phyloP scores from a whole-genome alignment of 371 early-diverging fungal species.

The Rhizopus microsporus region DNA sequence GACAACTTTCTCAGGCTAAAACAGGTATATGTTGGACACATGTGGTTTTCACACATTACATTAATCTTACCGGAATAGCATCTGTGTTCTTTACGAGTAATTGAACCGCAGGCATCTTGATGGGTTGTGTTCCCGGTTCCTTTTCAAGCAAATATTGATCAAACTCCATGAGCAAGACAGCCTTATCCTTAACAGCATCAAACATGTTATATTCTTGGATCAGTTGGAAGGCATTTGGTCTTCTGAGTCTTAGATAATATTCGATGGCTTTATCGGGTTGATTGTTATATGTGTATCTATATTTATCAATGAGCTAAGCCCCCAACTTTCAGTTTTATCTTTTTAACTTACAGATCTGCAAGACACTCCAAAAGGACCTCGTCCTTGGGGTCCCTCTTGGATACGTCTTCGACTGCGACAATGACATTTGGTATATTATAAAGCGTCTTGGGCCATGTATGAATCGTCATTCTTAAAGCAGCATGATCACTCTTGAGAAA shows the following conservation, averaged over 20 bases:
- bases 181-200: conserved; percentile 75
- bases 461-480: conserved; percentile 62
- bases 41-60: neutral
- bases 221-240: conserved; percentile 72
- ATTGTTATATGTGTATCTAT: conserved; percentile 66
- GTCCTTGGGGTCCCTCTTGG: conserved; percentile 57
- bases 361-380: conserved; percentile 67
- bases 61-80: conserved; percentile 68
- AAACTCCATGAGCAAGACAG: conserved; percentile 79
- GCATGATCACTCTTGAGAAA: conserved; percentile 65
- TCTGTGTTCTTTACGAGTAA: conserved; percentile 84
- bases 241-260: conserved; percentile 73
- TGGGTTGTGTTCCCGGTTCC: conserved; percentile 24
- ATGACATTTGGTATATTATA: conserved; percentile 76
- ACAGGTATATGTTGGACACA: conserved; percentile 1
- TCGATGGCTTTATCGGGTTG: conserved; percentile 81
- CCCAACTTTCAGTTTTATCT: neutral
- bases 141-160: conserved; percentile 63
- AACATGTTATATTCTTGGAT: conserved; percentile 82
- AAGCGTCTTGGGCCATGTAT: conserved; percentile 75
- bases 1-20: conserved; percentile 65
- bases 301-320: neutral
- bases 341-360: conserved; percentile 72
- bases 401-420: conserved; percentile 72
- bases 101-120: conserved; percentile 66